Base-by-base conservation (phyloP, 2,329 filamentous ascomycete genomes). In the Cercospora nicotianae region DNA sequence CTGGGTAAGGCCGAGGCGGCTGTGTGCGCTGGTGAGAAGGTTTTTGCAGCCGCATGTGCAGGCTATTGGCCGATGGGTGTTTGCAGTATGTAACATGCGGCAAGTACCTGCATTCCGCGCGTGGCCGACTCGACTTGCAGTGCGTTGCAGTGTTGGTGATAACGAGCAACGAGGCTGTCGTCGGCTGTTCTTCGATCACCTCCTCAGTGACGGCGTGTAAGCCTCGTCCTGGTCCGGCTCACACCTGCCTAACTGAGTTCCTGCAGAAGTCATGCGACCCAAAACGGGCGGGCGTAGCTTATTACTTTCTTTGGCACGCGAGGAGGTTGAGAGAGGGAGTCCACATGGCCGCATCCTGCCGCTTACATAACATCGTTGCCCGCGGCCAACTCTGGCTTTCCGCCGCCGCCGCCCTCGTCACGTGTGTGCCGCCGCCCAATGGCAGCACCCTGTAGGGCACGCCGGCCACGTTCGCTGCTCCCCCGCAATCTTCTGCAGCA, bases 21-120 rank as follows among this genome's bases (percentile, higher is more conserved):
- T 53, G 48, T 53, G 48, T 13, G 48, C 42, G 45, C 1, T 26
- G 45, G 20, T 20, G 45, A 51, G 45, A 51, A 20, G 18, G 20
- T 12, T 48, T 48, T 48, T 18, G 45, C n/a, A 48, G 45, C 45
- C 18, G 45, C 45, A 23, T 48, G 45, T 2, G 45, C 39, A 48
- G 45, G 20, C 45, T 6, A 48, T 48, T 23, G 45, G 45, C 20
- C n/a, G 45, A 48, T 5, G 20, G 9, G 45, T 0, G 42, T 48
- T 53, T 48, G 60, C 60, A 63, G 60, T 30, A 51, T 62, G 60
- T 62, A 26, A 61, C 31, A 48, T 28, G 18, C 33, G 59, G 33
- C 59, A 48, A 20, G n/a, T 42, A 42, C 33, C 59, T 61, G 59
- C 59, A 61, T 45, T 36, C 33, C 31, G 30, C 23, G 59, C 18